Conservation (phyloP, 257 asterid species). For the Solanum etuberosum region DNA sequence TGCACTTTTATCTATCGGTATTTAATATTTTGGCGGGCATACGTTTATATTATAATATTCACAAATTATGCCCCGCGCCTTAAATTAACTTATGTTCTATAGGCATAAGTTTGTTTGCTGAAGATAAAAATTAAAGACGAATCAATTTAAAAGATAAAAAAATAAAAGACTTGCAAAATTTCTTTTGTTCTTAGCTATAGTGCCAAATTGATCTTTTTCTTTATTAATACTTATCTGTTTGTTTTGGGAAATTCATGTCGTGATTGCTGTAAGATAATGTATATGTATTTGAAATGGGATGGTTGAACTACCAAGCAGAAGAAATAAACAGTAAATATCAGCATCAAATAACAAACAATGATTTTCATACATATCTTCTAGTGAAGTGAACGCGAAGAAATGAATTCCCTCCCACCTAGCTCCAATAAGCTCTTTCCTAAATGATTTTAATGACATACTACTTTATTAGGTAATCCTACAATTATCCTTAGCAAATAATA, state of each 20-base stretch:
- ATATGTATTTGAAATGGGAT: constrained; percentile 14
- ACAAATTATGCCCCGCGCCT: neutral
- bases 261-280: neutral
- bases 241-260: neutral
- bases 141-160: too few relatives aligned
- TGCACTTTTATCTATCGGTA: neutral
- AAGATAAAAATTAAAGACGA: too few relatives aligned
- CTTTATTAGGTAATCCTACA: neutral
- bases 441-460: constrained; percentile 3
- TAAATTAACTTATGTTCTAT: too few relatives aligned
- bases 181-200: neutral
- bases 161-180: neutral
- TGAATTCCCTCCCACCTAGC: constrained; percentile 19
- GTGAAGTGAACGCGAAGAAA: constrained; percentile 95
- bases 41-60: too few relatives aligned
- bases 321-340: constrained; percentile 20
- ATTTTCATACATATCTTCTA: constrained; percentile 6
- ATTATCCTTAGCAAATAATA: neutral
- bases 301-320: constrained; percentile 36
- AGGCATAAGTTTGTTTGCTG: neutral
- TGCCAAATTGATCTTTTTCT: neutral
- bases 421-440: constrained; percentile 1
- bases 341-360: constrained; percentile 49
- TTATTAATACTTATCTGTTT: neutral
- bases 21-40: neutral